Base-by-base conservation (phyloP, 495 filamentous ascomycete species). In the Tuber umbilicatum region DNA sequence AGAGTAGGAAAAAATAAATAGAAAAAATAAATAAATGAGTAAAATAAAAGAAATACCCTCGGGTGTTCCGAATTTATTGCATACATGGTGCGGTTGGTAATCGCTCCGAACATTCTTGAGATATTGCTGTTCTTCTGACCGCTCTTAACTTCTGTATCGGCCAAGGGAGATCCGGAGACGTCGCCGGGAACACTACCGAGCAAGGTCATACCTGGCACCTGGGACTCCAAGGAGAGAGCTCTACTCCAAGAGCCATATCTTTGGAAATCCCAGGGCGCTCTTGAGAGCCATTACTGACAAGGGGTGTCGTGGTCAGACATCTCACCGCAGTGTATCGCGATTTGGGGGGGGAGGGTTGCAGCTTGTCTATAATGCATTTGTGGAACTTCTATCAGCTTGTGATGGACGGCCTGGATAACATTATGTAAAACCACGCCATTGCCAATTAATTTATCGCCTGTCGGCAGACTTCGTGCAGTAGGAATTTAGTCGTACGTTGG, bases 391-490 rank as follows among this genome's bases (percentile, higher is more conserved):
- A 64, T 17, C 12, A 7, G 55, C 55, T 35, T 64, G 55, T 64
- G 55, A 64, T 64, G 19, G 55, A 64, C 27, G 35, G 27, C 55
- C 55, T 14, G 27, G 55, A 64, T 64, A 64, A 35, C 55, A 64
- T 64, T 17, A 64, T 64, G 55, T 64, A 64, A 64, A 64, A 35
- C 55, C n/a, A 35, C 27, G 55, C 55, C 55, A 64, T 64, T 64
- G 55, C 27, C 55, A 64, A 64, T 64, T 31, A 64, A 64, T 64
- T 35, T 64, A 64, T 31, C 55, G 27, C 55, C 55, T 64, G 55
- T 14, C 55, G 55, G 55, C 55, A 64, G 31, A 64, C 55, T 35
- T 64, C 55, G 27, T 64, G 55, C 55, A 19, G 27, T 35, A 35
- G 27, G 55, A 35, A 64, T 35, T 64, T 35, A 6, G 27, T 35